Percentiles rank a stretch among this genome's conserved stretches.
Conservation (phyloP, 371 early-diverging fungal species). For the Mortierella sp. region DNA sequence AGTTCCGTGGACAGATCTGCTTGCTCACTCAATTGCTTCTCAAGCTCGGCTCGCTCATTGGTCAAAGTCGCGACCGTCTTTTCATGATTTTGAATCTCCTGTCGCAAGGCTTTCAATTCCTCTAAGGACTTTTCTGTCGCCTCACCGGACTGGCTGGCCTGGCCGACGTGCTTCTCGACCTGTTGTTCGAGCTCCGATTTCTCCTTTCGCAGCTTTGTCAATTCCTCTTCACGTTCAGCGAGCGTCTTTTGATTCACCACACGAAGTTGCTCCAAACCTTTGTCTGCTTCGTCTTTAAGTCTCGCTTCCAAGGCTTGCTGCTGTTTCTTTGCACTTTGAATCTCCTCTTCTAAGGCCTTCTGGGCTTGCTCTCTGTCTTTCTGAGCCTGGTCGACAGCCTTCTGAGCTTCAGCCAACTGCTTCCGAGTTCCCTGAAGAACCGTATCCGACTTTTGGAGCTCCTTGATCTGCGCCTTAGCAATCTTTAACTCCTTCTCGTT, state of each 20-base stretch:
- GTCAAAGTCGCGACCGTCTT: constrained; percentile 24
- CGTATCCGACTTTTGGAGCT: constrained; percentile 37
- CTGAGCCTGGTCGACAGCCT: constrained; percentile 18
- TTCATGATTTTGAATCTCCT: constrained; percentile 23
- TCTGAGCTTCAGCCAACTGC: constrained; percentile 31
- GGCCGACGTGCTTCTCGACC: constrained; percentile 20
- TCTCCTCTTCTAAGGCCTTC: constrained; percentile 17
- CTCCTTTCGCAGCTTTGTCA: constrained; percentile 53
- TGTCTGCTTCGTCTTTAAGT: constrained; percentile 20
- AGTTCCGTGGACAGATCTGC: constrained; percentile 37
- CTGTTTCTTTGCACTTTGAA: constrained; percentile 18
- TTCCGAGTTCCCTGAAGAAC: constrained; percentile 15
- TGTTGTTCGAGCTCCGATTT: constrained; percentile 48
- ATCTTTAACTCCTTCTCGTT: constrained; percentile 46
- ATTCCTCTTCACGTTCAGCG: constrained; percentile 55
- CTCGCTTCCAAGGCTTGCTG: constrained; percentile 19
- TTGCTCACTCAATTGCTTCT: constrained; percentile 43
- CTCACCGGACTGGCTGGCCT: constrained; percentile 41
- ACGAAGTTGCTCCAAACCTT: constrained; percentile 41
- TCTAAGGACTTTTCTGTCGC: constrained; percentile 26
- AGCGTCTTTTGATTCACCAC: constrained; percentile 53
- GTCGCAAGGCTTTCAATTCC: constrained; percentile 28
- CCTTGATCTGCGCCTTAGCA: constrained; percentile 40
- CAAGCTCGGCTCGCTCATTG: constrained; percentile 37
- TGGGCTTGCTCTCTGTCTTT: constrained; percentile 24